These are phyloP conservation scores for Eucalyptus dawsonii DNA, from an alignment of 345 rosid genomes.

Conservation along the genomic window DNA sequence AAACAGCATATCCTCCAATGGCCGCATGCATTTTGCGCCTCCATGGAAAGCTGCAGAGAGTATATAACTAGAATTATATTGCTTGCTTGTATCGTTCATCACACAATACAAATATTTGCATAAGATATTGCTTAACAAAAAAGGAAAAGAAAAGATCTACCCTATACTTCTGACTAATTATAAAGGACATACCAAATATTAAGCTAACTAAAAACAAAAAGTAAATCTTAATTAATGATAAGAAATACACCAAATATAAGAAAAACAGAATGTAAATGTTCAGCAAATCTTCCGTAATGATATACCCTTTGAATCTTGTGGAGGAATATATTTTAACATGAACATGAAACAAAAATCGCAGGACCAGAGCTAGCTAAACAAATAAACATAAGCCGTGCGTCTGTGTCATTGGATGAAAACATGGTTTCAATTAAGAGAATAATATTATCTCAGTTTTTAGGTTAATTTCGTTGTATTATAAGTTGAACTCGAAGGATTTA, in stretches of 20 bases:
- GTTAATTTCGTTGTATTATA: background rate
- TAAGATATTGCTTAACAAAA: background rate
- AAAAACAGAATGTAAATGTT: background rate
- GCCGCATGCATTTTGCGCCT: background rate
- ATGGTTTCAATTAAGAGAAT: background rate
- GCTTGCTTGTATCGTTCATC: background rate
- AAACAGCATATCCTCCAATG: background rate
- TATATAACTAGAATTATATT: background rate
- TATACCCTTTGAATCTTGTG: background rate
- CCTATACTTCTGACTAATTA: background rate
- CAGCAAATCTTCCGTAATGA: background rate
- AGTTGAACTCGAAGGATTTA: background rate
- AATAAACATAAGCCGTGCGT: background rate
- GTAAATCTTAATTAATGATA: too few relatives aligned
- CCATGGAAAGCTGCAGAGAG: background rate
- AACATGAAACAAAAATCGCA: background rate
- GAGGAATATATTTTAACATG: background rate
- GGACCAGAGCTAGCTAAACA: background rate
- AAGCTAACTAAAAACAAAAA: background rate
- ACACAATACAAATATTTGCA: background rate
- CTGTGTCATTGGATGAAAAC: background rate
- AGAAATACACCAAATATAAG: background rate
- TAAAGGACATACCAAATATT: background rate
- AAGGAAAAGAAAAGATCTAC: background rate
- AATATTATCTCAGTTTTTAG: background rate